Conservation (phyloP, 2,329 filamentous ascomycete species). For the Macrophomina tecta region DNA sequence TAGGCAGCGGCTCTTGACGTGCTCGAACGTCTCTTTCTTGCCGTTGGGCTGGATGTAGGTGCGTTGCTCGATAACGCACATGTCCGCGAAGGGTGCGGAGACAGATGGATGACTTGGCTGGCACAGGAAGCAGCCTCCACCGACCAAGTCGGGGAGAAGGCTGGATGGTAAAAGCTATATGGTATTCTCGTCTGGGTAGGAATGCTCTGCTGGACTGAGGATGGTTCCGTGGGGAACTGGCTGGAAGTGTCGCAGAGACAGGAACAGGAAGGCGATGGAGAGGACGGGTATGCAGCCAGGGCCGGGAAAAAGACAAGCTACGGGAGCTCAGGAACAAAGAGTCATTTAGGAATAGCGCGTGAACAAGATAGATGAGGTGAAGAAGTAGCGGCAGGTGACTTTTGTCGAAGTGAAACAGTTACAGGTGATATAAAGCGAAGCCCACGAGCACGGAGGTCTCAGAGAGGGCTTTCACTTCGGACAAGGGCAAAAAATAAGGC, state of each 20-base stretch:
- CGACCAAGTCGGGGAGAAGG: slow-evolving; percentile 1
- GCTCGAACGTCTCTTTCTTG: slow-evolving; percentile 17
- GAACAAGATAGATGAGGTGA: background rate
- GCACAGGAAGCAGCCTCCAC: background rate
- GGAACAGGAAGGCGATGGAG: slow-evolving; percentile 20
- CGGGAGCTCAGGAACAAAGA: slow-evolving; percentile 21
- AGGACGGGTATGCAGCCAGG: slow-evolving; percentile 16
- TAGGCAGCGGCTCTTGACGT: slow-evolving; percentile 24
- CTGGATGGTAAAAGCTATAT: background rate
- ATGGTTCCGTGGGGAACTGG: background rate
- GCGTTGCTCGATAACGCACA: slow-evolving; percentile 23
- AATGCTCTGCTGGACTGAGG: background rate
- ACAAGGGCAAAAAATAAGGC: background rate
- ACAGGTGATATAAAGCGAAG: slow-evolving; percentile 20
- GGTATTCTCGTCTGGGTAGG: background rate
- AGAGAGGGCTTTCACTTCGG: background rate
- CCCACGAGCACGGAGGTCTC: slow-evolving; percentile 11
- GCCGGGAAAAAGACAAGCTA: slow-evolving; percentile 10
- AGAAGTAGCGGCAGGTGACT: slow-evolving; percentile 21
- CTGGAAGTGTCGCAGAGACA: slow-evolving; percentile 11
- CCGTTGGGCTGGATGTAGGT: slow-evolving; percentile 20
- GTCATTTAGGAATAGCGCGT: slow-evolving; percentile 27
- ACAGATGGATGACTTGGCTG: background rate
- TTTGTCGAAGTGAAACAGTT: slow-evolving; percentile 6
- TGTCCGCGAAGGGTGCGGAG: background rate